phyloP scores from a whole-genome alignment of 768 basidiomycete genomes.

The Suillus decipiens region DNA sequence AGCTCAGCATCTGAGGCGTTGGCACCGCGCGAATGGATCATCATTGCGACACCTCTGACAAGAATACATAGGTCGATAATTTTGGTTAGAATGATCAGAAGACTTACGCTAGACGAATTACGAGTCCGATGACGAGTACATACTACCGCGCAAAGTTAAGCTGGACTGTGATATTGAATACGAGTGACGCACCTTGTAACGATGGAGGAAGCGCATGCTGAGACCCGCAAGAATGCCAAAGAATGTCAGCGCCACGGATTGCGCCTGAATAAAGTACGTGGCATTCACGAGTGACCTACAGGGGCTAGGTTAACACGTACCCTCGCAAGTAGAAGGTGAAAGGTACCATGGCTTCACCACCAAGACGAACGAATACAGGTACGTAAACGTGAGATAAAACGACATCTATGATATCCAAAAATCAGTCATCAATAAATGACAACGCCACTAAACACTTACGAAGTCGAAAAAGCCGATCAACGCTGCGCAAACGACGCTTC shows the following conservation, averaged over 20 bases:
- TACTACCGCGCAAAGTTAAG: slow-evolving; percentile 25
- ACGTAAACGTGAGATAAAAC: slow-evolving; percentile 70
- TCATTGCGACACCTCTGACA: slow-evolving; percentile 60
- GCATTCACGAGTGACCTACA: slow-evolving; percentile 53
- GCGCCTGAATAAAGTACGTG: slow-evolving; percentile 66
- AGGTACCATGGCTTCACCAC: slow-evolving; percentile 51
- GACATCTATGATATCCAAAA: slow-evolving; percentile 44
- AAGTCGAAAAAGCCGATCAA: slow-evolving; percentile 68
- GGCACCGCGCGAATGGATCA: slow-evolving; percentile 71
- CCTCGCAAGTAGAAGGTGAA: neutral
- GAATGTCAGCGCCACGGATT: slow-evolving; percentile 60
- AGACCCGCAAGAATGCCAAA: slow-evolving; percentile 64
- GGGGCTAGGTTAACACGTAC: slow-evolving; percentile 16
- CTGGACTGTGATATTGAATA: neutral
- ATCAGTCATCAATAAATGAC: neutral
- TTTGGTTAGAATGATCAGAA: neutral
- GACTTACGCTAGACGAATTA: slow-evolving; percentile 53
- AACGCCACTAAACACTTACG: slow-evolving; percentile 31
- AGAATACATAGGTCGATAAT: neutral
- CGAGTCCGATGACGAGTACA: slow-evolving; percentile 57
- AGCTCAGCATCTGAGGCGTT: slow-evolving; percentile 54
- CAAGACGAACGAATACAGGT: slow-evolving; percentile 69
- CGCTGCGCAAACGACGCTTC: slow-evolving; percentile 58
- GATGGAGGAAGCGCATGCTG: slow-evolving; percentile 51
- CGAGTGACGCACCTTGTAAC: slow-evolving; percentile 49